Base-by-base conservation (phyloP, 495 filamentous ascomycete genomes). In the Tetracladium marchalianum region DNA sequence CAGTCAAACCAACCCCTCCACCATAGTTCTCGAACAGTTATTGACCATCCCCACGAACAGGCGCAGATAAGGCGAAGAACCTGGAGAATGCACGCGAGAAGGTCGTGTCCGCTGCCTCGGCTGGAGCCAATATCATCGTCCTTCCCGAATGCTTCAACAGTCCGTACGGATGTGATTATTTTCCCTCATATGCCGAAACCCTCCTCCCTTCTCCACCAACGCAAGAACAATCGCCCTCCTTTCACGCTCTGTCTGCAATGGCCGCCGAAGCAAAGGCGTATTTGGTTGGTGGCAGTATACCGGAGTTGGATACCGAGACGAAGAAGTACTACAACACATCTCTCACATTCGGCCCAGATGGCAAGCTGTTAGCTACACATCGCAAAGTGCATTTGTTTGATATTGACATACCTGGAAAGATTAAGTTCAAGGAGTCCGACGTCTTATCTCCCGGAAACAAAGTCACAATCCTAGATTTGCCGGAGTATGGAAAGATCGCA, bases 301-400 rank as follows among this genome's bases (percentile, higher is more conserved):
- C 92, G 0, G 93, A 98, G 58, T 69, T 80, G 19, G 76, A 76
- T 35, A 27, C 37, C 43, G 50, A 35, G 22, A 57, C 52, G 5
- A 75, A 82, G 40, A 89, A 85, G 55, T 86, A 89, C 66, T 94
- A 90, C 71, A 98, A 98, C 65, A 96, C 92, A 8, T 82, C 75
- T 7, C 72, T 98, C 31, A 80, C 84, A 1, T 98, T 98, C 65
- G 73, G 68, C 11, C 88, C 89, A 0, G 54, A 73, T 1, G 92
- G 92, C 0, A 61, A 71, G 8, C 69, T 96, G n/a, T 72, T 97
- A 9, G 86, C 81, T 3, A 85, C 78, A 2, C 90, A 99, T 60
- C 79, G 92, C 50, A 99, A 99, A 63, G 77, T 92, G 15, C 92
- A 99, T 61, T 73, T 99, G n/a, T 99, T 99, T 67, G 92, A 99